phyloP scores from a whole-genome alignment of 2,329 filamentous ascomycete genomes.

The Xylogone sp. region DNA sequence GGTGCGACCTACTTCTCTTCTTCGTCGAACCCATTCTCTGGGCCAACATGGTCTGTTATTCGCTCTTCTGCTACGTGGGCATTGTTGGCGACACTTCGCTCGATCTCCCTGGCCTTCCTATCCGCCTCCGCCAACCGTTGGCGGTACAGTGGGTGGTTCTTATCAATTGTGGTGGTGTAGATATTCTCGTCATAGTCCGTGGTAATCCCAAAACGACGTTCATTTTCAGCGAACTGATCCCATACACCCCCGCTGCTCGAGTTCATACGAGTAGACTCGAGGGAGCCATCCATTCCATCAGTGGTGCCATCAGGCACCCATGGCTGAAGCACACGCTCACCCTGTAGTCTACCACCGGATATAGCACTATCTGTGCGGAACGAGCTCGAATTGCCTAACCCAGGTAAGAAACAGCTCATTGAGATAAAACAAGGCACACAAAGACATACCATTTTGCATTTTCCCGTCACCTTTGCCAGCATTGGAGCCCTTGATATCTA shows the following conservation, averaged over 20 bases:
- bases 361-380: slow-evolving; percentile 91
- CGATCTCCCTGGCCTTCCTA: slow-evolving; percentile 84
- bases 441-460: slow-evolving; percentile 52
- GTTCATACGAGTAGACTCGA: slow-evolving; percentile 47
- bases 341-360: slow-evolving; percentile 65
- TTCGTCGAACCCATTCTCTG: slow-evolving; percentile 71
- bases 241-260: slow-evolving; percentile 46
- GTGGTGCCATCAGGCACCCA: slow-evolving; percentile 72
- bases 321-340: slow-evolving; percentile 73
- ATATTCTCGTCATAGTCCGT: slow-evolving; percentile 92
- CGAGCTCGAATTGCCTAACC: slow-evolving; percentile 57
- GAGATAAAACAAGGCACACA: not conserved
- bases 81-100: slow-evolving; percentile 68
- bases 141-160: slow-evolving; percentile 75
- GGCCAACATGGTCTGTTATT: slow-evolving; percentile 62
- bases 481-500: slow-evolving; percentile 45
- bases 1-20: slow-evolving; percentile 74
- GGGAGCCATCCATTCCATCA: slow-evolving; percentile 63
- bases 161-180: slow-evolving; percentile 90
- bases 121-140: slow-evolving; percentile 76
- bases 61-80: slow-evolving; percentile 89
- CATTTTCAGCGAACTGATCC: slow-evolving; percentile 94
- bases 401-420: slow-evolving; percentile 9
- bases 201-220: slow-evolving; percentile 79
- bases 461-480: slow-evolving; percentile 46